Evolutionary conservation across 345 rosid species (phyloP).

Genomic region (Hevea brasiliensis): DNA sequence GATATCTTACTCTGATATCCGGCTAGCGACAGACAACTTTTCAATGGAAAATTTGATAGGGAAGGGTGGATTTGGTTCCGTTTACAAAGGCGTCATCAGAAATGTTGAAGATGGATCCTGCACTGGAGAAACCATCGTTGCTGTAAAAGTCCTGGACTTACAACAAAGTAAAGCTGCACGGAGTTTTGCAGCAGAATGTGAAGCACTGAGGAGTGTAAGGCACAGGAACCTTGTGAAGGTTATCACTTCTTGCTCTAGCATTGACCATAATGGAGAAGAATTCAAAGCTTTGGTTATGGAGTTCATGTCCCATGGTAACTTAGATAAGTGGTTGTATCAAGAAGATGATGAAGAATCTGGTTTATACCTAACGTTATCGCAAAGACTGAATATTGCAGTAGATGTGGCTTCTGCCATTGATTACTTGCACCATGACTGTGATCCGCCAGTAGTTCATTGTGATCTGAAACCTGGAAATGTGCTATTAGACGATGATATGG

Average conservation of each 20-base stretch:
- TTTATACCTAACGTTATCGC: slow-evolving; percentile 6
- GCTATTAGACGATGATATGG: slow-evolving; percentile 24
- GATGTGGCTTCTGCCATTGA: slow-evolving; percentile 31
- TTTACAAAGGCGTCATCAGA: slow-evolving; percentile 7
- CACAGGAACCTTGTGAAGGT: slow-evolving; percentile 22
- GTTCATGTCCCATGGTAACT: slow-evolving; percentile 2
- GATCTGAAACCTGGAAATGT: slow-evolving; percentile 28
- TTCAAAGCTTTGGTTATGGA: slow-evolving; percentile 18
- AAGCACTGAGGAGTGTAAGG: slow-evolving; percentile 11
- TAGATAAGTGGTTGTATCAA: slow-evolving; percentile 21
- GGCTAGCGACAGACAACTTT: slow-evolving; percentile 13
- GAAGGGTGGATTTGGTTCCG: slow-evolving; percentile 10
- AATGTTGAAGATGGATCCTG: not conserved
- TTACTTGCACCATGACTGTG: slow-evolving; percentile 26
- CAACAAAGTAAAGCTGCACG: not conserved
- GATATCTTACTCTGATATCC: not conserved
- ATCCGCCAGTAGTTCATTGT: slow-evolving; percentile 23
- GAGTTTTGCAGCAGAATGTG: slow-evolving; percentile 19
- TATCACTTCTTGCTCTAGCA: slow-evolving; percentile 22
- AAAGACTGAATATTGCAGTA: slow-evolving; percentile 24
- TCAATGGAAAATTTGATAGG: slow-evolving; percentile 12
- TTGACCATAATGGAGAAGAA: slow-evolving; percentile 19
- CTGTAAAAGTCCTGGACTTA: slow-evolving; percentile 11
- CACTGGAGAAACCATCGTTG: not conserved
- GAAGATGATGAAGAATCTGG: not conserved